These are phyloP conservation scores for Diaporthe vexans DNA, from an alignment of 2,329 filamentous ascomycete species.

Conservation along the genomic window DNA sequence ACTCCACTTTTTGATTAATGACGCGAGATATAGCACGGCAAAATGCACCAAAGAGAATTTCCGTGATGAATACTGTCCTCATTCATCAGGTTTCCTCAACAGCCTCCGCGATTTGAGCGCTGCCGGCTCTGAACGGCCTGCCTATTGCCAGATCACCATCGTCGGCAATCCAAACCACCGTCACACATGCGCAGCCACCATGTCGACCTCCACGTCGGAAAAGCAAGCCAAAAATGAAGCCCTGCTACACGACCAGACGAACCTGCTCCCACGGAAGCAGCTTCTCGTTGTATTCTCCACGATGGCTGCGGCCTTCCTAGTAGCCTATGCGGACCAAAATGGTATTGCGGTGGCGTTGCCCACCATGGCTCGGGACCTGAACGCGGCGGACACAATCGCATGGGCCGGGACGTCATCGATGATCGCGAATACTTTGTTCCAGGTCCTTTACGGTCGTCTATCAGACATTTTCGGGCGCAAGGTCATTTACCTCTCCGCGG, in stretches of 20 bases:
- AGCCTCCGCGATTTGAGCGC: background rate
- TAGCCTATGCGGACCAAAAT: constrained; percentile 55
- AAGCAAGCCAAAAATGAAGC: constrained; percentile 30
- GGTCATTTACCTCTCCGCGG: constrained; percentile 48
- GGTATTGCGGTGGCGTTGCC: constrained; percentile 53
- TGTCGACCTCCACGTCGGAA: background rate
- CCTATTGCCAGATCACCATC: background rate
- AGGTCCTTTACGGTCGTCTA: constrained; percentile 53
- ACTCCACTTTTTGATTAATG: constrained; percentile 6
- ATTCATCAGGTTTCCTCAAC: background rate
- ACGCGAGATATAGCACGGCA: too few species aligned
- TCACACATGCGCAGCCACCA: background rate
- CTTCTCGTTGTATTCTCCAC: constrained; percentile 50
- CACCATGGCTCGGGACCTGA: constrained; percentile 53
- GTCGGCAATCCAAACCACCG: background rate
- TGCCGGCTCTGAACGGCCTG: background rate
- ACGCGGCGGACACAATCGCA: constrained; percentile 50
- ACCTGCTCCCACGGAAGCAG: constrained; percentile 51
- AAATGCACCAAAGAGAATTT: background rate
- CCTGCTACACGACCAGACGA: constrained; percentile 47
- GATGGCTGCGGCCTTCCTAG: constrained; percentile 50
- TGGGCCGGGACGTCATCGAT: constrained; percentile 56
- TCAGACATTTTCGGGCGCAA: constrained; percentile 56
- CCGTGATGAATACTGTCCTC: background rate
- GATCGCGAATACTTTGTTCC: constrained; percentile 54